Percentiles rank a stretch among this genome's conserved stretches.
Evolutionary conservation across 2,329 filamentous ascomycete species (phyloP).

Genomic region (Paraphaeosphaeria sporulosa): DNA sequence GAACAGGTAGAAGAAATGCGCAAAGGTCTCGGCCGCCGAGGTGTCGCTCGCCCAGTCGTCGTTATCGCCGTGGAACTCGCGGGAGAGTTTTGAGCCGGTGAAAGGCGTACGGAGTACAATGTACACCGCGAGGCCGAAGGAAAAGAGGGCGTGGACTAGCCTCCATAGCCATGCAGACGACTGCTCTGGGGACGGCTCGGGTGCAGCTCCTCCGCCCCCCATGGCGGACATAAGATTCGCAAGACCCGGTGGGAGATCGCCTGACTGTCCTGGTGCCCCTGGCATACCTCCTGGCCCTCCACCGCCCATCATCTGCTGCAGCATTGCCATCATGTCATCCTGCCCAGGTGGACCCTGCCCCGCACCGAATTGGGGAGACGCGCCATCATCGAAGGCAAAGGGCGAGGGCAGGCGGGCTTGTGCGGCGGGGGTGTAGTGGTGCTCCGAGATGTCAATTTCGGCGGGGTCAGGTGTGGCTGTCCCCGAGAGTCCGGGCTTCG

Average conservation of each 20-base stretch:
- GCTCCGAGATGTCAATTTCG: slow-evolving; percentile 80
- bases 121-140: slow-evolving; percentile 73
- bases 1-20: slow-evolving; percentile 80
- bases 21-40: slow-evolving; percentile 51
- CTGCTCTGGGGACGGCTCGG: slow-evolving; percentile 47
- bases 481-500: slow-evolving; percentile 29
- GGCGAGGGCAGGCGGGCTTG: slow-evolving; percentile 51
- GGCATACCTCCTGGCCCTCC: slow-evolving; percentile 49
- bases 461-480: slow-evolving; percentile 65
- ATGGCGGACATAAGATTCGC: slow-evolving; percentile 56
- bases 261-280: slow-evolving; percentile 37
- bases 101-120: slow-evolving; percentile 74
- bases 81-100: slow-evolving; percentile 68
- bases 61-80: slow-evolving; percentile 26
- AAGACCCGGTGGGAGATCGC: slow-evolving; percentile 50
- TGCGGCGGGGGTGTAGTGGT: slow-evolving; percentile 68
- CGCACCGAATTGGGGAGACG: slow-evolving; percentile 30
- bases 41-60: slow-evolving; percentile 42
- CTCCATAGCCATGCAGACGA: slow-evolving; percentile 69
- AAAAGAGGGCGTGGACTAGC: slow-evolving; percentile 75
- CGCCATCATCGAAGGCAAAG: slow-evolving; percentile 40
- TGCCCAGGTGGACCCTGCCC: slow-evolving; percentile 34
- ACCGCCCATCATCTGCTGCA: slow-evolving; percentile 74
- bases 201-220: slow-evolving; percentile 49
- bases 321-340: slow-evolving; percentile 76